Evolutionary conservation across 352 stramenopile species (phyloP).

Genomic region (Thraustochytrium striatum): DNA sequence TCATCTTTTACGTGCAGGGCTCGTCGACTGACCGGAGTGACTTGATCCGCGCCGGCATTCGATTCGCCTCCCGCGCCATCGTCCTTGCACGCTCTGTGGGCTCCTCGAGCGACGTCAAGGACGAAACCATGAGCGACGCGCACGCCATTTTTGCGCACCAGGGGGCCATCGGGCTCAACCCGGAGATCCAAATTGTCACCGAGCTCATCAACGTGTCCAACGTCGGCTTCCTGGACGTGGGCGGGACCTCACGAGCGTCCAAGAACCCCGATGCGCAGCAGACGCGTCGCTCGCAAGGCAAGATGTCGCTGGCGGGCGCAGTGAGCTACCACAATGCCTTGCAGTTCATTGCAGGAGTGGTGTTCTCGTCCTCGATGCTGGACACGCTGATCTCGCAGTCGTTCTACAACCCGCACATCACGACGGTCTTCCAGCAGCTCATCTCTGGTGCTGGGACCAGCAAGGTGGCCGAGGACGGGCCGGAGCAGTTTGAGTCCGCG

Average conservation of each 20-base stretch:
- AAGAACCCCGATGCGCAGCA: background rate
- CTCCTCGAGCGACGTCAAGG: background rate
- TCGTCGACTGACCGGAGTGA: conserved; percentile 2
- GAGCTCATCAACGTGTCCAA: conserved; percentile 45
- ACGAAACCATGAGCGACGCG: conserved; percentile 27
- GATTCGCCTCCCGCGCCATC: conserved; percentile 8
- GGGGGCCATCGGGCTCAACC: conserved; percentile 18
- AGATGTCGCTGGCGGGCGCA: background rate
- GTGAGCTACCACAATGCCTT: background rate
- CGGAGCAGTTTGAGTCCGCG: background rate
- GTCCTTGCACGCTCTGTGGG: background rate
- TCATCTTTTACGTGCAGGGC: conserved; percentile 28
- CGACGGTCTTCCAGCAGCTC: conserved; percentile 35
- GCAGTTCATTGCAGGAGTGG: conserved; percentile 22
- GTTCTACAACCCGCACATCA: conserved; percentile 43
- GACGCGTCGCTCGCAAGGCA: background rate
- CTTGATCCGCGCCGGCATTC: background rate
- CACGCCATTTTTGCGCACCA: conserved; percentile 45
- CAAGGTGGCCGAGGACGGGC: background rate
- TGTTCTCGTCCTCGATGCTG: conserved; percentile 34
- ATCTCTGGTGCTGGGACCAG: background rate
- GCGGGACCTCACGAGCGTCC: background rate
- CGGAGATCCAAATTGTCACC: conserved; percentile 29
- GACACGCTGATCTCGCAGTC: conserved; percentile 37
- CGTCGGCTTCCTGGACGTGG: conserved; percentile 29